These are phyloP conservation scores for Pelargonium citronellum DNA, from an alignment of 441 rosid species.

Conservation along the genomic window DNA sequence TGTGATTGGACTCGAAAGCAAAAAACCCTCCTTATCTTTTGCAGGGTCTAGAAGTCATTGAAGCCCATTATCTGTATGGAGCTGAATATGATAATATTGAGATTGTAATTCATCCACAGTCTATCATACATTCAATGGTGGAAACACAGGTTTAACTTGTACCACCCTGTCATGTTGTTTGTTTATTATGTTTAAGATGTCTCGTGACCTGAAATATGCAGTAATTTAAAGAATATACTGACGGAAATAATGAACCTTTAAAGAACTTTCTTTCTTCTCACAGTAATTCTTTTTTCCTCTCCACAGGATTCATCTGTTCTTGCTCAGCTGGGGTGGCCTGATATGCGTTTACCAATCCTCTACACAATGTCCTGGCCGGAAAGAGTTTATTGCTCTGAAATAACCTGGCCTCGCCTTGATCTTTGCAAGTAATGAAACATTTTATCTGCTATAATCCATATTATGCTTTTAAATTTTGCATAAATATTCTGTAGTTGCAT, in stretches of 20 bases:
- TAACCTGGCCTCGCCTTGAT: slow-evolving; percentile 92
- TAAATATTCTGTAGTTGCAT: background rate
- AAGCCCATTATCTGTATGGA: slow-evolving; percentile 91
- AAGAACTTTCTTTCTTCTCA: background rate
- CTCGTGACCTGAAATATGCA: background rate
- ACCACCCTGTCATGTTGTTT: background rate
- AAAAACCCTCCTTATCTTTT: slow-evolving; percentile 14
- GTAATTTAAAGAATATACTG: background rate
- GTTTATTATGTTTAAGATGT: slow-evolving; percentile 1
- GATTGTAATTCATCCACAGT: slow-evolving; percentile 87
- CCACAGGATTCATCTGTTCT: slow-evolving; percentile 83
- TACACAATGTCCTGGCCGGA: slow-evolving; percentile 98
- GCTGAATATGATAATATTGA: slow-evolving; percentile 84
- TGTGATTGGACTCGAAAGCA: slow-evolving; percentile 3
- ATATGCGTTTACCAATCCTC: slow-evolving; percentile 85
- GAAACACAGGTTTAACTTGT: slow-evolving; percentile 75
- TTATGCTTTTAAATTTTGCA: background rate
- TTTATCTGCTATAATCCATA: slow-evolving; percentile 10
- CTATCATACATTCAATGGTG: slow-evolving; percentile 85
- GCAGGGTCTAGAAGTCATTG: slow-evolving; percentile 93
- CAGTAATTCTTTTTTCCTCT: slow-evolving; percentile 7
- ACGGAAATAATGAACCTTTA: background rate
- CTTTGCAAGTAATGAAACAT: slow-evolving; percentile 64
- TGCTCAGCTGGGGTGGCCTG: slow-evolving; percentile 94
- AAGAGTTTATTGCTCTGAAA: slow-evolving; percentile 80